phyloP scores from a whole-genome alignment of 495 filamentous ascomycete species.

The Choiromyces venosus region DNA sequence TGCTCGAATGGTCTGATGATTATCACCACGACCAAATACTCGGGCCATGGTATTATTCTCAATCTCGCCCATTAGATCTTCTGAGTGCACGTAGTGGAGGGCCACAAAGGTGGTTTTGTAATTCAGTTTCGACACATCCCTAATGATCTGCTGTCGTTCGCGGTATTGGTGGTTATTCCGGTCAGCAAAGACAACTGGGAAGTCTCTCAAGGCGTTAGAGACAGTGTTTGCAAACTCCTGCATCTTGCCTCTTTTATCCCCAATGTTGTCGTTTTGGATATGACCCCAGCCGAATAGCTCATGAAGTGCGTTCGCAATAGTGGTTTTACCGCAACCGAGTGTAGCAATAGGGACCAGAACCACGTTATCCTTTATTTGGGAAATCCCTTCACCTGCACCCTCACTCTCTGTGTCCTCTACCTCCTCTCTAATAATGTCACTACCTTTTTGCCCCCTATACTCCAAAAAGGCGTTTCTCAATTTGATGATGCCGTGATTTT shows the following conservation, averaged over 20 bases:
- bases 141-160: slow-evolving; percentile 79
- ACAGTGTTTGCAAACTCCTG: slow-evolving; percentile 61
- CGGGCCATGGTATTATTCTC: slow-evolving; percentile 68
- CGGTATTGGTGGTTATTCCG: slow-evolving; percentile 87
- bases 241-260: slow-evolving; percentile 64
- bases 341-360: slow-evolving; percentile 77
- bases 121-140: slow-evolving; percentile 60
- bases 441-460: slow-evolving; percentile 73
- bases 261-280: slow-evolving; percentile 94
- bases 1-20: slow-evolving; percentile 95
- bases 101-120: slow-evolving; percentile 70
- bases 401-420: slow-evolving; percentile 34
- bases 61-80: slow-evolving; percentile 55
- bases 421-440: slow-evolving; percentile 71
- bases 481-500: slow-evolving; percentile 94
- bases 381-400: slow-evolving; percentile 45
- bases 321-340: slow-evolving; percentile 95
- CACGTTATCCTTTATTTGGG: slow-evolving; percentile 51
- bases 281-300: slow-evolving; percentile 91
- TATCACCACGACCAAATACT: slow-evolving; percentile 81
- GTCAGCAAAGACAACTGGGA: slow-evolving; percentile 79
- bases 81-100: slow-evolving; percentile 73
- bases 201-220: slow-evolving; percentile 52
- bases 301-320: slow-evolving; percentile 71
- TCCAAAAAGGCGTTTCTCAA: slow-evolving; percentile 80